Evolutionary conservation across 192 early-diverging fungal genomes (phyloP).

Genomic region (Rhizophagus sp.): DNA sequence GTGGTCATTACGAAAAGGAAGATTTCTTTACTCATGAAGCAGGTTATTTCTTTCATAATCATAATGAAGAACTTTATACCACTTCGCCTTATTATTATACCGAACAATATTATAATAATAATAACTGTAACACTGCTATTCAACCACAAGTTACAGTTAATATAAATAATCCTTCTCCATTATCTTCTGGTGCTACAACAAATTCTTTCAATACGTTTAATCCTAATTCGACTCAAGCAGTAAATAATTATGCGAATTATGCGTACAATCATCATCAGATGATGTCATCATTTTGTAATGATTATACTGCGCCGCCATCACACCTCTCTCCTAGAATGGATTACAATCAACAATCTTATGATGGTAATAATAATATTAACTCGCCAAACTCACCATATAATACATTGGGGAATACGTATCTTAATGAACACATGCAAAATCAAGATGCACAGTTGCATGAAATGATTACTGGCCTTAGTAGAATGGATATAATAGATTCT

Average conservation of each 20-base stretch:
- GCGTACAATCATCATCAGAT: background rate
- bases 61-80: background rate
- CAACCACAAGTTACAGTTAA: background rate
- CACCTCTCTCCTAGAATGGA: no score
- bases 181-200: slow-evolving; percentile 2
- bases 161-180: background rate
- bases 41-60: slow-evolving; percentile 4
- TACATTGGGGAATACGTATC: background rate
- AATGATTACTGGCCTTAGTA: background rate
- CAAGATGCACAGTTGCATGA: background rate
- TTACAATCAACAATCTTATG: no score
- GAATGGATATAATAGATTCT: background rate
- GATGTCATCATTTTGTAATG: background rate
- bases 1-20: background rate
- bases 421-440: background rate
- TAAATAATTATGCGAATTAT: background rate
- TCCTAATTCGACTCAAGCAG: background rate
- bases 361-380: no score
- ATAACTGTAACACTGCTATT: background rate
- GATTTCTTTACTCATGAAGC: background rate
- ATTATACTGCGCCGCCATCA: background rate
- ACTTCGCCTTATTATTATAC: background rate
- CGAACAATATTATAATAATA: background rate
- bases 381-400: background rate
- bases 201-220: background rate